Base-by-base conservation (phyloP, 257 asterid genomes). In the Nicotiana undulata region DNA sequence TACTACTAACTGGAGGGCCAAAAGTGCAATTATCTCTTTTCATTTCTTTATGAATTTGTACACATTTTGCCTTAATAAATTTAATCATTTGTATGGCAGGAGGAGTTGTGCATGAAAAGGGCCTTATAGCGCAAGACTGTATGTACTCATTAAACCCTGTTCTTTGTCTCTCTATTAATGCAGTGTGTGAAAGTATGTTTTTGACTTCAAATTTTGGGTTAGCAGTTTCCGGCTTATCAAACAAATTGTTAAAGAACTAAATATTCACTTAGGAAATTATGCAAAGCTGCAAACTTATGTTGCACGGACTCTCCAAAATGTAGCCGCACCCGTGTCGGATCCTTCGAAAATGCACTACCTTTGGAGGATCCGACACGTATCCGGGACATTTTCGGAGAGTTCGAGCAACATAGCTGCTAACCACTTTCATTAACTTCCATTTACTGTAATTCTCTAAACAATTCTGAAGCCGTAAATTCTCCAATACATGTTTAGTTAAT, bases 51-150 rank as follows among this genome's bases (percentile, higher is more conserved):
- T 4, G 29, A 34, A 6, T 44, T 18, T n/a, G 15, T 37, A 4
- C 49, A 8, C 26, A 18, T 64, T 74, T 53, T 37, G 77, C 53
- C 60, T 58, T 76, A 24, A 28, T 44, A 29, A 20, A 55, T 56
- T 4, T 49, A 9, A 49, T 72, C 15, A 46, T 40, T 72, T 46
- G 60, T 46, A 24, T 82, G 60, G 70, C 95, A 94, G 96, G 99
- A 80, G 98, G 99, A 46, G 84, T 90, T 80, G 99, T 96, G 87
- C 97, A 93, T 82, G 97, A 91, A 40, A 96, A 96, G 85, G 99
- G 97, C 15, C 98, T 95, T 87, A 86, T 95, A 34, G 88, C 97
- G n/a, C 98, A 93, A 85, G 93, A 89, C 22, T 86, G 98, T 94
- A 83, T 84, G 98, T 88, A 31, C 32, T 20, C 7, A 44, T 70